These are phyloP conservation scores for Neurospora sp. DNA, from an alignment of 495 filamentous ascomycete species.

Conservation along the genomic window DNA sequence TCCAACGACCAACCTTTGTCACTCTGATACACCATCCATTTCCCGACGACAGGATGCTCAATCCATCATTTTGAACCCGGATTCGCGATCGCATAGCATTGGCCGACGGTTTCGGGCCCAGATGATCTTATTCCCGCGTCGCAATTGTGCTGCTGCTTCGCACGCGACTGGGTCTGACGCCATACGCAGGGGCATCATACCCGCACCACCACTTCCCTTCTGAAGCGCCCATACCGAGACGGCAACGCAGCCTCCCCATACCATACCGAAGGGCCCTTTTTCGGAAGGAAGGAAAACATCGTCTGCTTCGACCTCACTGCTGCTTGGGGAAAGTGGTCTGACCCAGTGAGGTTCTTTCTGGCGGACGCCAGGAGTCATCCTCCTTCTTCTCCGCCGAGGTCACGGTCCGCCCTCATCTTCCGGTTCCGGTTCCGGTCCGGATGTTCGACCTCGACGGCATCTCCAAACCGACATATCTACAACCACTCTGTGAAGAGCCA, in stretches of 20 bases:
- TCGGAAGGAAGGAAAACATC: not conserved
- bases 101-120: conserved; percentile 20
- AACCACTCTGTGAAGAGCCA: not conserved
- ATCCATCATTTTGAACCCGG: conserved; percentile 26
- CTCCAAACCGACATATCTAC: not conserved
- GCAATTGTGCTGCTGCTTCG: conserved; percentile 29
- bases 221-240: not conserved
- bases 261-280: not conserved
- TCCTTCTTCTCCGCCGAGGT: not conserved
- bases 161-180: conserved; percentile 30
- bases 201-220: not conserved
- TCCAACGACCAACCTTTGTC: not conserved
- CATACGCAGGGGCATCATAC: not conserved
- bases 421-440: conserved; percentile 7
- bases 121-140: conserved; percentile 29
- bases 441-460: conserved; percentile 2
- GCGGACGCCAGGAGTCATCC: not conserved
- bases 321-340: not conserved
- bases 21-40: conserved; percentile 16
- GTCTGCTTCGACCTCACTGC: not conserved
- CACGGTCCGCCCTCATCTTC: not conserved
- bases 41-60: conserved; percentile 20
- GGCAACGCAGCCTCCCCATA: not conserved
- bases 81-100: conserved; percentile 29
- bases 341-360: not conserved